Conservation (phyloP, 345 rosid species). For the Draba incana region DNA sequence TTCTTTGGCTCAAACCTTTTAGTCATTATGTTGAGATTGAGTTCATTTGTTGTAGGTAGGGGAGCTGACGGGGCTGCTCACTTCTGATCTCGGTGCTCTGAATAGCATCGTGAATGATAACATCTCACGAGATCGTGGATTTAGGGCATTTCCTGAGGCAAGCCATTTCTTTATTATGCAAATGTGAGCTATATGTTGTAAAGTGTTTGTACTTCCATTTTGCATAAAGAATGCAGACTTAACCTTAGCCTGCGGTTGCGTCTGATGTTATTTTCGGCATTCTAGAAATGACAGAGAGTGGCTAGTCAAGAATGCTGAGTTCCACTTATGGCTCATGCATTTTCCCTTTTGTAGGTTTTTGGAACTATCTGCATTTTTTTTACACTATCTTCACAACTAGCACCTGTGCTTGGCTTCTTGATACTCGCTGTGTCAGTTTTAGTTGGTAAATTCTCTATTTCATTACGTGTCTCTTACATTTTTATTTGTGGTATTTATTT, state of each 20-base stretch:
- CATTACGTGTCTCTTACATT: conserved; percentile 10
- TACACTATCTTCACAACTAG: conserved; percentile 80
- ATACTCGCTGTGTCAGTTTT: conserved; percentile 75
- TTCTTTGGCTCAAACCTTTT: neutral
- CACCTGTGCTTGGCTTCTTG: conserved; percentile 81
- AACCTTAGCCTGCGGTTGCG: conserved; percentile 13
- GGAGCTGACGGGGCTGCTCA: conserved; percentile 79
- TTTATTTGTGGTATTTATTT: conserved; percentile 4
- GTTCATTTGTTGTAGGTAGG: conserved; percentile 61
- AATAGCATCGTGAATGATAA: conserved; percentile 84
- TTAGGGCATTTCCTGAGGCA: conserved; percentile 99
- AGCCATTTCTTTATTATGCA: conserved; percentile 63
- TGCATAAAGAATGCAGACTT: conserved; percentile 14
- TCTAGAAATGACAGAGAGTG: conserved; percentile 1
- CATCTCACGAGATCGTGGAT: conserved; percentile 93
- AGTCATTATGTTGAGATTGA: neutral
- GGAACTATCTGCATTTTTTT: conserved; percentile 86
- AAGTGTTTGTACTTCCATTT: conserved; percentile 21
- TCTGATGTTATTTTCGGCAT: conserved; percentile 15
- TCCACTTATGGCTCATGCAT: conserved; percentile 25
- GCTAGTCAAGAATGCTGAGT: neutral
- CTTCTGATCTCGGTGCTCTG: conserved; percentile 89
- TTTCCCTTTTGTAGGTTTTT: conserved; percentile 54
- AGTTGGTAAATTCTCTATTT: conserved; percentile 61
- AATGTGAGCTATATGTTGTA: conserved; percentile 51